A percentile compares a stretch with the other conserved stretches of the same genome.
Evolutionary conservation across 2,329 filamentous ascomycete genomes (phyloP).

Genomic region (Plenodomus lindquistii): DNA sequence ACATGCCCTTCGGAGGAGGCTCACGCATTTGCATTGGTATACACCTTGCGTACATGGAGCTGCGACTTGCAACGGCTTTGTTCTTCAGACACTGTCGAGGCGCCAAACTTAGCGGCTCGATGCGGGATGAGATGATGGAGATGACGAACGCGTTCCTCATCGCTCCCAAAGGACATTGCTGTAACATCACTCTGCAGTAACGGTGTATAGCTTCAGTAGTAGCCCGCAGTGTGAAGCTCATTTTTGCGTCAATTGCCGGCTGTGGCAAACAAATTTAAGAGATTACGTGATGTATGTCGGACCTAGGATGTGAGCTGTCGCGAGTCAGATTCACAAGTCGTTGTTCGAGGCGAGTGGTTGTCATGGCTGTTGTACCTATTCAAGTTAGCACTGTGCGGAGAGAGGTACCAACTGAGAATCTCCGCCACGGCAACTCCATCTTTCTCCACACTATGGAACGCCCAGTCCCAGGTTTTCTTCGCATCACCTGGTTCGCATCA

Average conservation of each 20-base stretch:
- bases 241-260: background rate
- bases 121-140: conserved; percentile 14
- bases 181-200: background rate
- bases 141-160: background rate
- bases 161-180: background rate
- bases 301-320: background rate
- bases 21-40: conserved; percentile 69
- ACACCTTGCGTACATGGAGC: conserved; percentile 64
- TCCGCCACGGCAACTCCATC: background rate
- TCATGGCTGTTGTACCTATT: background rate
- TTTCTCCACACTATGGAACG: background rate
- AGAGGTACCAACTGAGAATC: background rate
- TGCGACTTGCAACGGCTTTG: conserved; percentile 53
- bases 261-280: background rate
- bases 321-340: background rate
- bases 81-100: conserved; percentile 55
- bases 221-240: background rate
- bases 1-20: conserved; percentile 69
- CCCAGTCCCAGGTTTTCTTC: background rate
- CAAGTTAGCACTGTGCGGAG: background rate
- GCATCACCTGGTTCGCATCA: background rate
- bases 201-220: no score
- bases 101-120: conserved; percentile 21
- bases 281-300: background rate
- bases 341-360: background rate